These are phyloP conservation scores for Leccinum fallax DNA, from an alignment of 1,284 basidiomycete species.

Conservation along the genomic window DNA sequence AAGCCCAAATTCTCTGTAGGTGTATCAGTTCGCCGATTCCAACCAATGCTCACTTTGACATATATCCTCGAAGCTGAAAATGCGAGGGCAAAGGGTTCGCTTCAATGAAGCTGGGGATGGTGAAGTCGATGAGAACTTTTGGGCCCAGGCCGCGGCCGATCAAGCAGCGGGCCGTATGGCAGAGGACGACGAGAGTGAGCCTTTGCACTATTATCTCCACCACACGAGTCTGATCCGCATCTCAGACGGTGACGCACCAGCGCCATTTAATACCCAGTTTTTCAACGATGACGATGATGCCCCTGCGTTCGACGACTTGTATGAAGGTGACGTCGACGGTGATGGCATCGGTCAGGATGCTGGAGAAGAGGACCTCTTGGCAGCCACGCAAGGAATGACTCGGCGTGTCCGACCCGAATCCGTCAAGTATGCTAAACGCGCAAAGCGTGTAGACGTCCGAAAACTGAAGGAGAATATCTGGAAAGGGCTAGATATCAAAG, in stretches of 20 bases:
- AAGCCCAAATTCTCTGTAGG: conserved; percentile 93
- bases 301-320: conserved; percentile 73
- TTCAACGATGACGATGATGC: conserved; percentile 94
- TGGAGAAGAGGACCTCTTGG: conserved; percentile 85
- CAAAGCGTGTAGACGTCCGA: conserved; percentile 96
- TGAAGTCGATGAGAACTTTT: conserved; percentile 92
- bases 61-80: conserved; percentile 61
- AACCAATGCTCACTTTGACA: conserved; percentile 7
- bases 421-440: conserved; percentile 94
- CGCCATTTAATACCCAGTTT: conserved; percentile 95
- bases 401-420: conserved; percentile 84
- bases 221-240: conserved; percentile 7
- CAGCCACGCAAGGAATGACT: conserved; percentile 77
- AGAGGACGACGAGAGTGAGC: conserved; percentile 66
- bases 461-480: conserved; percentile 99
- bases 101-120: conserved; percentile 68
- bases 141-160: conserved; percentile 89
- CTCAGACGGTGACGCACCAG: conserved; percentile 49
- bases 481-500: conserved; percentile 83
- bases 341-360: conserved; percentile 52
- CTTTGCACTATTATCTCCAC: neutral
- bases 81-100: conserved; percentile 68
- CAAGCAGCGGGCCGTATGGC: conserved; percentile 62
- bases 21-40: conserved; percentile 17
- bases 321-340: conserved; percentile 59